Percentiles rank a stretch among this genome's conserved stretches.
These are phyloP conservation scores for Cryptococcus sp. DNA, from an alignment of 1,284 basidiomycete genomes.

Conservation along the genomic window DNA sequence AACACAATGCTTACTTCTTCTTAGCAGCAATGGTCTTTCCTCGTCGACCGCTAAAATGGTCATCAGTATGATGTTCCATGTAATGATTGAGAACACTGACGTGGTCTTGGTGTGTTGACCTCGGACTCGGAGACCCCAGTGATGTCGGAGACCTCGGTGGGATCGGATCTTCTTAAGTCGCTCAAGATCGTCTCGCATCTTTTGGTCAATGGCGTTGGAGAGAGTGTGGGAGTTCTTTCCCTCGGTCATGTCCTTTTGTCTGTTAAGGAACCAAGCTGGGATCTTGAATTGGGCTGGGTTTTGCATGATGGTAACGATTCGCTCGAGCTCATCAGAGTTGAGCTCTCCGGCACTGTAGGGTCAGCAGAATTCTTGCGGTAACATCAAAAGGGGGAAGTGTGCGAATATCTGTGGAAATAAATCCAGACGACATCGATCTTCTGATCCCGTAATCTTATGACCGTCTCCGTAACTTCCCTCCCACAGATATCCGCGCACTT, in stretches of 20 bases:
- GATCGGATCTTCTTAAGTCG: slow-evolving; percentile 99
- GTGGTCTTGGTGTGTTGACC: slow-evolving; percentile 99
- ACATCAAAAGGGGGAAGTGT: no score
- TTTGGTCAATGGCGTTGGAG: slow-evolving; percentile 97
- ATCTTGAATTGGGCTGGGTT: slow-evolving; percentile 99
- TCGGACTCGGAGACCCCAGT: slow-evolving; percentile 90
- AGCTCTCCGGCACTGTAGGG: slow-evolving; percentile 74
- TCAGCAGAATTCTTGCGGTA: not conserved
- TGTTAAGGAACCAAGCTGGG: slow-evolving; percentile 96
- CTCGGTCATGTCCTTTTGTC: slow-evolving; percentile 96
- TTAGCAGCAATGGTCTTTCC: slow-evolving; percentile 42
- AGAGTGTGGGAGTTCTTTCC: slow-evolving; percentile 96
- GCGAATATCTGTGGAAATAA: no score
- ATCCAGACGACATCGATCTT: no score
- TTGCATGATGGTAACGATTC: slow-evolving; percentile 98
- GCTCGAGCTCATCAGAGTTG: slow-evolving; percentile 96
- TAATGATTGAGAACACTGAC: slow-evolving; percentile 14
- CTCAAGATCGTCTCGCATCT: slow-evolving; percentile 97
- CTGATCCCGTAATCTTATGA: no score
- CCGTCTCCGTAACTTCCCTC: no score
- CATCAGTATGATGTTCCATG: not conserved
- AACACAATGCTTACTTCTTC: slow-evolving; percentile 36
- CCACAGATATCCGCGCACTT: not conserved
- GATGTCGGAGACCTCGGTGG: slow-evolving; percentile 96
- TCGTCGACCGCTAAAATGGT: slow-evolving; percentile 27